Evolutionary conservation across 1,139 yeast species (phyloP).

Genomic region (Zygoascus sp.): DNA sequence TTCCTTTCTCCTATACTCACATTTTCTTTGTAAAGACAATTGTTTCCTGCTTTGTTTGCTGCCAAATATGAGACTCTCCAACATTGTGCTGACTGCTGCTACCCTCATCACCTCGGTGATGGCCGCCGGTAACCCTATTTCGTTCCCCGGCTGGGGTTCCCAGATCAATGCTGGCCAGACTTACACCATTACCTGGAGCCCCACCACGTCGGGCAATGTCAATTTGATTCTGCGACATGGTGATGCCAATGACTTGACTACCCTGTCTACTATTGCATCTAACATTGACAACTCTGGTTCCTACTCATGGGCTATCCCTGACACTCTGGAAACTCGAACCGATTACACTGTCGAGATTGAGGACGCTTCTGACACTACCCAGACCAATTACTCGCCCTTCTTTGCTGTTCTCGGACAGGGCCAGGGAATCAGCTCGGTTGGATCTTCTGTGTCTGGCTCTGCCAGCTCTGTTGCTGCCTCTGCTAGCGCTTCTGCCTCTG

Average conservation of each 20-base stretch:
- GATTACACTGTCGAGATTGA: conserved; percentile 36
- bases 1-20: too few relatives aligned
- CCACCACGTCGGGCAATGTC: conserved; percentile 29
- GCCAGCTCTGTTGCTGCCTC: neutral
- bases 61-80: neutral
- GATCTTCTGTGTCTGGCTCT: conserved; percentile 22
- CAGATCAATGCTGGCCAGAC: conserved; percentile 28
- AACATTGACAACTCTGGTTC: conserved; percentile 30
- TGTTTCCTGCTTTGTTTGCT: neutral
- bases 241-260: conserved; percentile 24
- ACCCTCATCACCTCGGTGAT: conserved; percentile 21
- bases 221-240: conserved; percentile 32
- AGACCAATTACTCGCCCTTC: conserved; percentile 32
- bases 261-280: conserved; percentile 29
- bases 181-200: conserved; percentile 29
- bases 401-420: conserved; percentile 29
- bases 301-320: conserved; percentile 31
- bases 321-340: conserved; percentile 22
- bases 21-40: too few relatives aligned
- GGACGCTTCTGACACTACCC: conserved; percentile 22
- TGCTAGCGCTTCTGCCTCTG: conserved; percentile 18
- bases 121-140: conserved; percentile 30
- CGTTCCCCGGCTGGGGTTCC: conserved; percentile 30
- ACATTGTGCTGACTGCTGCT: conserved; percentile 2
- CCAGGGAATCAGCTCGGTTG: conserved; percentile 26